These are phyloP conservation scores for Serendipita sp. DNA, from an alignment of 768 basidiomycete species.

Conservation along the genomic window DNA sequence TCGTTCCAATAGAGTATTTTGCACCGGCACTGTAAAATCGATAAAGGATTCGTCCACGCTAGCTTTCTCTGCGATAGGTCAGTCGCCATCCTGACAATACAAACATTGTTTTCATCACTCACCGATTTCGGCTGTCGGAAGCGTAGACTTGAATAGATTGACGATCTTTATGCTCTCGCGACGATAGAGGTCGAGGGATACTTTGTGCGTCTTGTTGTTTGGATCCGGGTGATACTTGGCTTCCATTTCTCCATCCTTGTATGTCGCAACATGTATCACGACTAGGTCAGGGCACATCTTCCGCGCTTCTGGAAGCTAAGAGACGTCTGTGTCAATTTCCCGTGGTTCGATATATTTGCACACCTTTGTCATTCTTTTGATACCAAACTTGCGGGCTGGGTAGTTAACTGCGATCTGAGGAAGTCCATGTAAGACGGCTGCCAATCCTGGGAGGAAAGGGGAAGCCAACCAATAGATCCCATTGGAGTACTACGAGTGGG, in stretches of 20 bases:
- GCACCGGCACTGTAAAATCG: slow-evolving; percentile 73
- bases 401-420: slow-evolving; percentile 81
- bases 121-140: slow-evolving; percentile 76
- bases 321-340: not conserved
- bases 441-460: not conserved
- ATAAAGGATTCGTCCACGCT: slow-evolving; percentile 96
- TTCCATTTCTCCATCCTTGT: slow-evolving; percentile 68
- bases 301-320: slow-evolving; percentile 47
- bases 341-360: slow-evolving; percentile 12
- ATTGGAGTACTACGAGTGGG: slow-evolving; percentile 75
- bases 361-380: slow-evolving; percentile 76
- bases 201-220: slow-evolving; percentile 84
- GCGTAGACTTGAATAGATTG: slow-evolving; percentile 59
- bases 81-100: not conserved
- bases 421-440: not conserved
- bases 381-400: slow-evolving; percentile 80
- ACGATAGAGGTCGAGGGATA: slow-evolving; percentile 85
- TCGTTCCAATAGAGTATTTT: slow-evolving; percentile 50
- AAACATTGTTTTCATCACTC: slow-evolving; percentile 11
- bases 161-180: slow-evolving; percentile 82
- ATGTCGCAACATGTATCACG: slow-evolving; percentile 90
- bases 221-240: slow-evolving; percentile 88
- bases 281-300: slow-evolving; percentile 71
- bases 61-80: slow-evolving; percentile 58
- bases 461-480: slow-evolving; percentile 41